These are phyloP conservation scores for Pythium rhizo-oryzae DNA, from an alignment of 352 stramenopile genomes.

Conservation along the genomic window DNA sequence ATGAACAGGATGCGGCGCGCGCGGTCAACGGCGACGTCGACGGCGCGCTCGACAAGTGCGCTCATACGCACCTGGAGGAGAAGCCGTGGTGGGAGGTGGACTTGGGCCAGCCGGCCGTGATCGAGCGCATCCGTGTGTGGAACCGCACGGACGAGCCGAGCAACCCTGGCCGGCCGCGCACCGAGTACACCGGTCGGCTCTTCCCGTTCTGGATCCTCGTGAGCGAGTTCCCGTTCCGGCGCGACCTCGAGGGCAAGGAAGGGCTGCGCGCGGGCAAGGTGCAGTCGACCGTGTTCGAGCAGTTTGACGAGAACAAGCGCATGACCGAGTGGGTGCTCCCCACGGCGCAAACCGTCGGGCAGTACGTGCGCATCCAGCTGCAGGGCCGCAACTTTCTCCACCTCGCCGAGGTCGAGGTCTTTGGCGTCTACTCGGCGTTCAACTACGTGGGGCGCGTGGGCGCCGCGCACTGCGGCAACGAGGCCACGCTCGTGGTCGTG, in stretches of 20 bases:
- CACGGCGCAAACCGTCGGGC: conserved; percentile 75
- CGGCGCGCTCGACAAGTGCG: conserved; percentile 72
- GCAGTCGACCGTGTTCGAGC: conserved; percentile 74
- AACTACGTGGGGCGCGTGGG: conserved; percentile 84
- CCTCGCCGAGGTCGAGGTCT: conserved; percentile 91
- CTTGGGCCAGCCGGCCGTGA: conserved; percentile 73
- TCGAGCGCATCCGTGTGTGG: conserved; percentile 89
- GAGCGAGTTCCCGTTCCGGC: conserved; percentile 84
- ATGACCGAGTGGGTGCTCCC: conserved; percentile 91
- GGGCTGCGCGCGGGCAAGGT: conserved; percentile 84
- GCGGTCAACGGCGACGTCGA: conserved; percentile 85
- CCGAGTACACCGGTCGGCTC: conserved; percentile 81
- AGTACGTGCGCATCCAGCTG: conserved; percentile 88
- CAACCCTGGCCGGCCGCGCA: conserved; percentile 68
- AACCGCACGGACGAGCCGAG: conserved; percentile 90
- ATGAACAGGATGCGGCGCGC: conserved; percentile 76
- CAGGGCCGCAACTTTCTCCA: conserved; percentile 91
- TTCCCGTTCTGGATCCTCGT: conserved; percentile 95
- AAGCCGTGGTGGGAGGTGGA: conserved; percentile 95
- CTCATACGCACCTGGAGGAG: conserved; percentile 91
- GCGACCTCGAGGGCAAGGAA: conserved; percentile 74
- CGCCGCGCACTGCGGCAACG: conserved; percentile 79
- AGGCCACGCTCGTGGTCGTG: conserved; percentile 90
- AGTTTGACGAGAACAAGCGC: conserved; percentile 76
- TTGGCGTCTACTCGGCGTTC: conserved; percentile 87